Evolutionary conservation across 768 basidiomycete genomes (phyloP).

Genomic region (Rhodotorula paludigena): DNA sequence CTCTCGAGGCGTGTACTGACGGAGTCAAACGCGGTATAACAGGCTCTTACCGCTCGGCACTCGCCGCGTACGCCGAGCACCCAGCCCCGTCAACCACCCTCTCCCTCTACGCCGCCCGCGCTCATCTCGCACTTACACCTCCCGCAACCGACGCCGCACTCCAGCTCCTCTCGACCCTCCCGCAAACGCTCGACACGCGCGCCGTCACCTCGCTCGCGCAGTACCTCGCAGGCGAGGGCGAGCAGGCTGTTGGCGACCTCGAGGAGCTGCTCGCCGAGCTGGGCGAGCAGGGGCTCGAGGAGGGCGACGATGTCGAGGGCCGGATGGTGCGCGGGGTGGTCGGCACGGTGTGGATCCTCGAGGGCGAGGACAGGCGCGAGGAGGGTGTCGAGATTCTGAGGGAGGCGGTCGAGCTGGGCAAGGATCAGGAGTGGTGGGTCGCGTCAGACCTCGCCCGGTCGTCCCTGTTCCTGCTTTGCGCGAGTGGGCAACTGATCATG

Average conservation of each 20-base stretch:
- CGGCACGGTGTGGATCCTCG: slow-evolving; percentile 33
- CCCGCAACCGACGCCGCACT: slow-evolving; percentile 8
- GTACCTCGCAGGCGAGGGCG: slow-evolving; percentile 21
- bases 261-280: slow-evolving; percentile 33
- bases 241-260: slow-evolving; percentile 27
- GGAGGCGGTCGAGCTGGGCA: slow-evolving; percentile 36
- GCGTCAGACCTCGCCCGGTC: not conserved
- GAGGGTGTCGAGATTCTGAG: slow-evolving; percentile 35
- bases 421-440: slow-evolving; percentile 38
- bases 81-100: slow-evolving; percentile 22
- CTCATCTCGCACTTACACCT: slow-evolving; percentile 38
- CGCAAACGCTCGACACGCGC: slow-evolving; percentile 29
- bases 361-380: slow-evolving; percentile 34
- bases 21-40: too few species aligned
- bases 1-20: too few species aligned
- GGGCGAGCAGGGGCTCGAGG: slow-evolving; percentile 32
- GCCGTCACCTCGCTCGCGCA: slow-evolving; percentile 28
- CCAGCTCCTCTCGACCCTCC: slow-evolving; percentile 21
- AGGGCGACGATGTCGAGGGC: slow-evolving; percentile 17
- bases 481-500: not conserved
- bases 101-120: slow-evolving; percentile 36
- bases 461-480: not conserved
- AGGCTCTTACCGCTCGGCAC: slow-evolving; percentile 38
- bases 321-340: slow-evolving; percentile 23
- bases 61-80: slow-evolving; percentile 27